Conservation (phyloP, 345 rosid genomes). For the Acer campestre region DNA sequence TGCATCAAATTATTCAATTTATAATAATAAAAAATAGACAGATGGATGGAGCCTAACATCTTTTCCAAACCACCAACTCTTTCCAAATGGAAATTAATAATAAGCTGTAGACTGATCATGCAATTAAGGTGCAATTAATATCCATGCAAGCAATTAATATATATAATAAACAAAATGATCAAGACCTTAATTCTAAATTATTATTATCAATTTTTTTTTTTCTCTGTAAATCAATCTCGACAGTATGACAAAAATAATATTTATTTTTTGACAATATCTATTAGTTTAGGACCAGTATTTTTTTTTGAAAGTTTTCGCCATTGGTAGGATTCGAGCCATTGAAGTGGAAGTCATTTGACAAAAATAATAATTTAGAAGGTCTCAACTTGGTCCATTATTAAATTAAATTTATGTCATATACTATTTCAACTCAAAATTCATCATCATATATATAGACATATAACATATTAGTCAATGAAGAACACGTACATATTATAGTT, state of each 20-base stretch:
- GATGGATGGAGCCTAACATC: not conserved
- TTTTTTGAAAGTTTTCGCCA: too few species aligned
- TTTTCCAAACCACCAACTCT: not conserved
- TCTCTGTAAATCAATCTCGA: too few species aligned
- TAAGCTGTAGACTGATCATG: not conserved
- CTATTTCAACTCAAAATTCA: constrained; percentile 15
- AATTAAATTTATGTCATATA: not conserved
- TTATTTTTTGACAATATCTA: too few species aligned
- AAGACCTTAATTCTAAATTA: not conserved
- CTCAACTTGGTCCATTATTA: not conserved
- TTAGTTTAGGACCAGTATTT: too few species aligned
- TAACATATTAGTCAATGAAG: not conserved
- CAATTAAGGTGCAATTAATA: not conserved
- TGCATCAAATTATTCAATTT: too few species aligned
- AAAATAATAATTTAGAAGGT: not conserved
- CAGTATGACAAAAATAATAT: too few species aligned
- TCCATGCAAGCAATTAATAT: not conserved
- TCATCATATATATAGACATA: not conserved
- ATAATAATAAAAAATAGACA: not conserved
- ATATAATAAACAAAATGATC: not conserved
- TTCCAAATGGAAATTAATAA: not conserved
- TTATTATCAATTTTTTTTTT: not conserved
- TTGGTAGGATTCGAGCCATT: too few species aligned
- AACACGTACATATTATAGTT: not conserved
- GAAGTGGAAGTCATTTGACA: too few species aligned